Base-by-base conservation (phyloP, 106 monocot species). In the Dendrobium nobile region DNA sequence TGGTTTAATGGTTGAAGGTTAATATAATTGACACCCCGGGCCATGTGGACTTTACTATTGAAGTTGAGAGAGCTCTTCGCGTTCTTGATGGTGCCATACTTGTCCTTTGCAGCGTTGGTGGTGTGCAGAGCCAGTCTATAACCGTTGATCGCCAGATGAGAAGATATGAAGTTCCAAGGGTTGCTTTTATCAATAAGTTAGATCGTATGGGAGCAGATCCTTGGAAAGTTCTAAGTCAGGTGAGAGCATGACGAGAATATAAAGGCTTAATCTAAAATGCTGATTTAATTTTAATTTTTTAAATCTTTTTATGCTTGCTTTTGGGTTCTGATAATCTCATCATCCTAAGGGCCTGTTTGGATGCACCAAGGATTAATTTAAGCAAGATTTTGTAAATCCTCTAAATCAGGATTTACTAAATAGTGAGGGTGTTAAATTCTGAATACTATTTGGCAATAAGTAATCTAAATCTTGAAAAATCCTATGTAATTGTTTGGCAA, bases 191-290 rank as follows among this genome's bases (percentile, higher is more conserved):
- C 43, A 98, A 98, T 74, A 98, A 98, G 79, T 92, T 94, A 79
- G 98, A 98, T 79, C 89, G 98, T 48, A 98, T 98, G 98, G 98
- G 98, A 79, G 98, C 98, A 31, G 98, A 98, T 92, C 98, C 98
- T 26, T 98, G 98, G 98, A 98, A 98, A 72, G 98, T 98, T 84
- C 87, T 98, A 43, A 98, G 84, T 81, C 98, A 98, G 94, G 98
- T 97, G 56, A 79, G 24, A 15, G 22, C 9, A 76, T 76, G 45
- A 41, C 48, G 27, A 0, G 19, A 8, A 74, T 44, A 5, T 13
- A 42, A 43, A 42, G 20, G 43, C 43, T 19, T 7, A n/a, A 33
- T 70, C 10, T 33, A 9, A 68, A 31, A 9, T 68, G 28, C 61
- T 42, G 40, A 31, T 70, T 70, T 33, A 40, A 16, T 72, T 15